Base-by-base conservation (phyloP, 345 rosid genomes). In the Populus davidiana region DNA sequence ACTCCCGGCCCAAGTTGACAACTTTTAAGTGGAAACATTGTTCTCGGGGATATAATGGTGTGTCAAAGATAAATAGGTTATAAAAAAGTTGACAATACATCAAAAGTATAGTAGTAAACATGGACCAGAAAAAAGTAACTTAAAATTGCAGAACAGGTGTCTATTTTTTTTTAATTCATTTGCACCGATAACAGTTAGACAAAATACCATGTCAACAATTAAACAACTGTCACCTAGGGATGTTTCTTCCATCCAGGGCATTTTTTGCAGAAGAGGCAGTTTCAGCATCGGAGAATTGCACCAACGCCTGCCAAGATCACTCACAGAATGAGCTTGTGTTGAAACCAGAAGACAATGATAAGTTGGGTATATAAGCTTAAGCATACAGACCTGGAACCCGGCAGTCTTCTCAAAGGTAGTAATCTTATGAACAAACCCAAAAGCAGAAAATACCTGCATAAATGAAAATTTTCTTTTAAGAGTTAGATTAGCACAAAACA, bases 401-500 rank as follows among this genome's bases (percentile, higher is more conserved):
- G 97, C 98, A 43, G 97, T 94, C 90, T 96, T 96, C 88, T 96
- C 99, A 67, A 96, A 96, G 68, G 97, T 92, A 64, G 99, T 91
- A 82, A 96, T 96, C 86, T 96, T 96, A 85, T 94, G 98, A 66
- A 96, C 99, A 81, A 89, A 92, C 72, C 99, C 99, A 86, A 96
- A 96, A 56, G 99, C 95, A 75, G 99, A 96, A 91, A 96, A 96
- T 8, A 96, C 99, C 99, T 96, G 92, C 91, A 88, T 61, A 25
- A 81, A 66, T 75, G 27, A 81, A 76, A 14, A n/a, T 21, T n/a
- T 39, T 43, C 47, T 72, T 29, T 21, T 49, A 18, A 50, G 56
- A 75, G 27, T 33, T 71, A 36, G 66, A 38, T 43, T 61, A 13
- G 62, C 44, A 73, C n/a, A 54, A 36, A 56, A 17, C 13, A n/a